Evolutionary conservation across 2,329 filamentous ascomycete species (phyloP).

Genomic region (Leptographium galeiforme): DNA sequence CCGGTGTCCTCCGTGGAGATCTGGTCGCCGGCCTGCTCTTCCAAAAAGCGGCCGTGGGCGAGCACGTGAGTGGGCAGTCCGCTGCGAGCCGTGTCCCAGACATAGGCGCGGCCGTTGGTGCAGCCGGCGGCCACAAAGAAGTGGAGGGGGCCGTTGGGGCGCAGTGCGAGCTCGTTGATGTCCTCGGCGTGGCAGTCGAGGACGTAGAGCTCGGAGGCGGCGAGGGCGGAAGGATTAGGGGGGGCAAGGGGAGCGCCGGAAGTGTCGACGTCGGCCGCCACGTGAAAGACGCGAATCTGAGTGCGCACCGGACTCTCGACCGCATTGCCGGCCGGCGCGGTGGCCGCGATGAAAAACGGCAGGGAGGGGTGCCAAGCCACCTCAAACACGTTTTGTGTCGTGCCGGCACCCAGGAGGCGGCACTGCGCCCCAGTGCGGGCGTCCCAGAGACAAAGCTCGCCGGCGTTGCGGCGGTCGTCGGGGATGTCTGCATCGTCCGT

Average conservation of each 20-base stretch:
- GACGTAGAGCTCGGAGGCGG: constrained; percentile 34
- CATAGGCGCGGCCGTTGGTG: constrained; percentile 47
- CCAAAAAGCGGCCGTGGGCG: constrained; percentile 32
- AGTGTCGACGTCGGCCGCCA: constrained; percentile 8
- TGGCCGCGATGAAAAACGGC: constrained; percentile 41
- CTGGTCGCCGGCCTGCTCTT: constrained; percentile 12
- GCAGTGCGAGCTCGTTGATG: constrained; percentile 48
- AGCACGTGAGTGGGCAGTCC: constrained; percentile 43
- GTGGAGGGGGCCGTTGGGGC: constrained; percentile 36
- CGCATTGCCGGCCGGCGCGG: constrained; percentile 35
- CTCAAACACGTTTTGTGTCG: constrained; percentile 49
- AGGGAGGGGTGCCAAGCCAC: constrained; percentile 47
- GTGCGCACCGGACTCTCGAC: constrained; percentile 33
- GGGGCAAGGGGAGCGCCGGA: background rate
- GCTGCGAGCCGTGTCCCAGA: constrained; percentile 47
- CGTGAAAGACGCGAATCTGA: constrained; percentile 42
- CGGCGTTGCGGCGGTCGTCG: constrained; percentile 40
- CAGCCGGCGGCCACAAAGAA: constrained; percentile 47
- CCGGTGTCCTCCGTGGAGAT: constrained; percentile 38
- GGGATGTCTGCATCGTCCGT: constrained; percentile 45
- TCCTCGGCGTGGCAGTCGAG: constrained; percentile 47
- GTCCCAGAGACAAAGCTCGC: constrained; percentile 49
- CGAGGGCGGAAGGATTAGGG: background rate
- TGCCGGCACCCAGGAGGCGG: constrained; percentile 31
- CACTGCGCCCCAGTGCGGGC: constrained; percentile 28